Evolutionary conservation across 78 protist genomes (phyloP), one percentile per base, ranked within the genome.

Genomic region (Tieghemostelium lacteum): DNA sequence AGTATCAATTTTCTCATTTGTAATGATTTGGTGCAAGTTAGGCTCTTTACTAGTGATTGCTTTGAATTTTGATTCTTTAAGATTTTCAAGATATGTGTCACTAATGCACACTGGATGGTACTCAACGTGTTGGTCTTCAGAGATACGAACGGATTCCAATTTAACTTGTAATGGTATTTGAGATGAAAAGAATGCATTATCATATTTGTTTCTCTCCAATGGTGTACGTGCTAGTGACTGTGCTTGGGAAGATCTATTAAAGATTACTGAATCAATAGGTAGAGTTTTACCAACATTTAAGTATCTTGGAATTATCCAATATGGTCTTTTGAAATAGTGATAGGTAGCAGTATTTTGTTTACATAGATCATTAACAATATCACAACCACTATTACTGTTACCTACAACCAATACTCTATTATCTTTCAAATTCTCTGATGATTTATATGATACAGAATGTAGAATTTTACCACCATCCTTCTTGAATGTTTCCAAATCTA

Each of bases 371-470:
- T 5, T 7, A 29, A 36, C 39, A 17, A 31, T 31, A 29, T 33
- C 39, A 19, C 20, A 3, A 33, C 69, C 69, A 62, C 69, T 62
- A 62, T 31, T 0, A 1, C 12, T 24, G 19, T 10, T 39, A 26
- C 73, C 73, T n/a, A 66, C 26, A 7, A 66, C 34, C 2, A 66
- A 34, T 12, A 66, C 19, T 12, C 20, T 40, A 24, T 66, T 66
- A 33, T 49, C 73, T 26, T 8, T 5, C 7, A 8, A 40, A 0
- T 40, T 8, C 6, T 66, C 37, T 24, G n/a, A 16, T 6, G 34
- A 39, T 66, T 39, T 66, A 66, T 66, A 66, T 24, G 20, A 14
- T 66, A 24, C 8, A 12, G 73, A 66, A 39, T 66, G 26, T 19
- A 40, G 17, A 22, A 66, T 40, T 12, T 36, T 39, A 14, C 58